These are phyloP conservation scores for Berberis thunbergii DNA, from an alignment of 164 flowering plant species.

Conservation along the genomic window DNA sequence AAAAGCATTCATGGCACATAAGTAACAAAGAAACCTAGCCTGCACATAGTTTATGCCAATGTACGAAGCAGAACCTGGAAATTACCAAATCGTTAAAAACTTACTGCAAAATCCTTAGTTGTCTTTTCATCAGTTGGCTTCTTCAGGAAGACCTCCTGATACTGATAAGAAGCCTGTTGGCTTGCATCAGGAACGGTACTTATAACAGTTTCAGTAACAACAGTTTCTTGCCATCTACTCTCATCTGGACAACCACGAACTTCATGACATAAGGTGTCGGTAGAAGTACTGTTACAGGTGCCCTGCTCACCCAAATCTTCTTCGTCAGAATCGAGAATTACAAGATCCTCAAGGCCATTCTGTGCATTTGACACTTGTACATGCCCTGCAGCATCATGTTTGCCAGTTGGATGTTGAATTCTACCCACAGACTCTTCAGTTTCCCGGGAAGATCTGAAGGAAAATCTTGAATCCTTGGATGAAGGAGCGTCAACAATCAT, in stretches of 20 bases:
- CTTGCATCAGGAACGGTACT: not conserved
- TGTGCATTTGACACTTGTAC: no score
- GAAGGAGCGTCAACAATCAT: slow-evolving; percentile 5
- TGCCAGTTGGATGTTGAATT: not conserved
- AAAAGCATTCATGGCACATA: no score
- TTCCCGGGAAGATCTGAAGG: not conserved
- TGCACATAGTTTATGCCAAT: not conserved
- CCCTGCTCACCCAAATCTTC: slow-evolving; percentile 16
- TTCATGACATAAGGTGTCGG: not conserved
- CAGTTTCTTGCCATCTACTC: no score
- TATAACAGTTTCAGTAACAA: no score
- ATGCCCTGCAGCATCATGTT: not conserved
- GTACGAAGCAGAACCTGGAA: not conserved
- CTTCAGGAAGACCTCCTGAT: slow-evolving; percentile 16
- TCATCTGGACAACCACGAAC: not conserved
- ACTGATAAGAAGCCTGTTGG: slow-evolving; percentile 5
- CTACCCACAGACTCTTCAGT: not conserved
- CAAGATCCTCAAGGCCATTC: slow-evolving; percentile 6
- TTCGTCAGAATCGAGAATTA: slow-evolving; percentile 39
- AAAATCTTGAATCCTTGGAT: not conserved
- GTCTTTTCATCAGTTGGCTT: slow-evolving; percentile 10
- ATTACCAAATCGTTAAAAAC: not conserved
- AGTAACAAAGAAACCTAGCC: not conserved
- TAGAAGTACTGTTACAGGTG: not conserved
- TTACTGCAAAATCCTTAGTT: slow-evolving; percentile 6